phyloP scores from a whole-genome alignment of 2,329 filamentous ascomycete species.

The Blastomyces silverae region DNA sequence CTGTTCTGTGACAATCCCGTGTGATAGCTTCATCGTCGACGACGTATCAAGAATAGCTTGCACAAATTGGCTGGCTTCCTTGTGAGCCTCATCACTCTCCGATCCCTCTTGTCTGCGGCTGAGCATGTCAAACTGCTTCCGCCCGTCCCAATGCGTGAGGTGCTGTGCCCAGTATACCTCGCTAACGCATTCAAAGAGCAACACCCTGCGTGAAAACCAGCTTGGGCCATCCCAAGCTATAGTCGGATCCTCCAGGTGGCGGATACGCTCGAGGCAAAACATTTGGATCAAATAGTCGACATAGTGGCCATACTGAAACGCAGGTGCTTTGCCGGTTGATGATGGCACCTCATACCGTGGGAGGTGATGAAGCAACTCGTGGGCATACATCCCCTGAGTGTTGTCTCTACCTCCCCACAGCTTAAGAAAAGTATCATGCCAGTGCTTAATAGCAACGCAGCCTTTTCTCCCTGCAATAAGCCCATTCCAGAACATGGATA shows the following conservation, averaged over 20 bases:
- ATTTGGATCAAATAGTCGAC: conserved; percentile 14
- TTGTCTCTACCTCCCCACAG: conserved; percentile 10
- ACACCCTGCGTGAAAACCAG: not conserved
- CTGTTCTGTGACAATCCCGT: conserved; percentile 26
- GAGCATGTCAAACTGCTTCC: conserved; percentile 31
- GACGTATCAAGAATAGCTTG: conserved; percentile 30
- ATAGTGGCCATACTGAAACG: conserved; percentile 13
- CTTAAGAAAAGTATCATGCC: conserved; percentile 14
- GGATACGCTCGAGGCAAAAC: conserved; percentile 12
- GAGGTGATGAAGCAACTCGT: conserved; percentile 14
- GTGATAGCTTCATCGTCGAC: conserved; percentile 33
- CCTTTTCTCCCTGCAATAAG: conserved; percentile 15
- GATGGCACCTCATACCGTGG: conserved; percentile 12
- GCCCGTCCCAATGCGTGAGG: conserved; percentile 30
- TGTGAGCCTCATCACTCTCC: conserved; percentile 23
- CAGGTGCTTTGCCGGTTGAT: conserved; percentile 9
- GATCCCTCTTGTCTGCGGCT: conserved; percentile 20
- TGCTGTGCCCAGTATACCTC: conserved; percentile 12
- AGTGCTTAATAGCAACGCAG: conserved; percentile 10
- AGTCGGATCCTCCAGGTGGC: conserved; percentile 9
- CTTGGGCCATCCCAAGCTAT: not conserved
- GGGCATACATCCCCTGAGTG: not conserved
- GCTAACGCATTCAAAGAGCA: conserved; percentile 12
- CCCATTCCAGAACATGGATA: conserved; percentile 5
- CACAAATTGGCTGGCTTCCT: conserved; percentile 28